phyloP scores from a whole-genome alignment of 768 basidiomycete species.

The Dacryopinax primogenitus region DNA sequence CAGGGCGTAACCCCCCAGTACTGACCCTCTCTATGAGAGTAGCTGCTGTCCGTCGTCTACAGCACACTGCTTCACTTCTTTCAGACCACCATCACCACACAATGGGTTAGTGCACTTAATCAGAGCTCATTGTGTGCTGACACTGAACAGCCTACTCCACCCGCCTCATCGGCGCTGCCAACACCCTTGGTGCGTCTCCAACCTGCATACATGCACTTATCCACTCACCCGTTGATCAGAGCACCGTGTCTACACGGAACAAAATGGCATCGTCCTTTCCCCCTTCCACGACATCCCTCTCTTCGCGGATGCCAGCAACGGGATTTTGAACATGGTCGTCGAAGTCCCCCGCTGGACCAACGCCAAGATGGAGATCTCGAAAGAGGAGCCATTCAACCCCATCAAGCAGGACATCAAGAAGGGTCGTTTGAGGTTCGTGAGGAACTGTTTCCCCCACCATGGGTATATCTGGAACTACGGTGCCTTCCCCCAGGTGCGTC shows the following conservation, averaged over 20 bases:
- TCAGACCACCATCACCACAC: neutral
- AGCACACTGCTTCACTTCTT: slow-evolving; percentile 3
- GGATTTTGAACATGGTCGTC: slow-evolving; percentile 97
- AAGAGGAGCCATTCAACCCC: slow-evolving; percentile 97
- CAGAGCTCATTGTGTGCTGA: neutral
- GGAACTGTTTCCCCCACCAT: slow-evolving; percentile 99
- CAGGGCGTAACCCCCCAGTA: too few species aligned
- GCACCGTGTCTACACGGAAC: slow-evolving; percentile 84
- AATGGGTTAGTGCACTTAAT: neutral
- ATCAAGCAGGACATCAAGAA: slow-evolving; percentile 99
- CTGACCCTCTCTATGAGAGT: neutral
- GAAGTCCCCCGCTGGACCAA: slow-evolving; percentile 99
- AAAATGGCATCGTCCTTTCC: slow-evolving; percentile 69
- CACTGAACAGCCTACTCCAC: slow-evolving; percentile 37
- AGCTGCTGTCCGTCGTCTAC: neutral
- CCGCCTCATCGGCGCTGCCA: slow-evolving; percentile 72
- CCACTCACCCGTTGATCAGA: slow-evolving; percentile 41
- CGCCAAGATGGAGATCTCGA: slow-evolving; percentile 99
- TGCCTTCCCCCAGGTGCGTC: slow-evolving; percentile 87
- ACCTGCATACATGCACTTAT: neutral
- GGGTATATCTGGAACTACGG: slow-evolving; percentile 99
- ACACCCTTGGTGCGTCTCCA: slow-evolving; percentile 65
- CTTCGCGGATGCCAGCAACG: slow-evolving; percentile 88
- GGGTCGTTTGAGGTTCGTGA: slow-evolving; percentile 87
- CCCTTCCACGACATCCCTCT: slow-evolving; percentile 96